Evolutionary conservation across 495 filamentous ascomycete species (phyloP).

Genomic region (Trichoderma reesei): DNA sequence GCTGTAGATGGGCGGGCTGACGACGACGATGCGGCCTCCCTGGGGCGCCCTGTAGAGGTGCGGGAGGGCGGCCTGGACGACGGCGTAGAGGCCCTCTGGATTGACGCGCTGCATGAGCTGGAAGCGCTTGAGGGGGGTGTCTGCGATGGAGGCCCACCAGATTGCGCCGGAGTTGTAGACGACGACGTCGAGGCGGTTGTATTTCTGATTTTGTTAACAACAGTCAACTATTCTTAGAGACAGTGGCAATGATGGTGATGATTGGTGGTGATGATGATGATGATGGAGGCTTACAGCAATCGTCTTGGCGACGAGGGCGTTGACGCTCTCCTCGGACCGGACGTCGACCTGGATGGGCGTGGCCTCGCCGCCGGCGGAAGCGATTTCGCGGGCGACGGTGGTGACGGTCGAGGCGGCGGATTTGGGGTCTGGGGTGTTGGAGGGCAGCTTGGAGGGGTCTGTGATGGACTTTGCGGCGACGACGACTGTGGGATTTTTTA

Average conservation of each 20-base stretch:
- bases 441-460: constrained; percentile 40
- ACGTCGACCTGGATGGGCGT: constrained; percentile 63
- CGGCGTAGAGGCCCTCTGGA: constrained; percentile 61
- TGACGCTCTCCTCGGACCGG: constrained; percentile 51
- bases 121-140: constrained; percentile 70
- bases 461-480: constrained; percentile 73
- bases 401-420: constrained; percentile 68
- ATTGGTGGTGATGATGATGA: background rate
- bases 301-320: constrained; percentile 50
- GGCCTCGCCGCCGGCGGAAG: constrained; percentile 52
- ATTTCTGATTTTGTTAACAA: constrained; percentile 24
- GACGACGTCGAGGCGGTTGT: constrained; percentile 58
- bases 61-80: constrained; percentile 57
- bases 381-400: constrained; percentile 75
- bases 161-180: constrained; percentile 83
- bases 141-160: constrained; percentile 69
- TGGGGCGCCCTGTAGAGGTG: constrained; percentile 30
- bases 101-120: constrained; percentile 78
- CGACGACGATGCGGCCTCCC: constrained; percentile 59
- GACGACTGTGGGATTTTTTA: constrained; percentile 45
- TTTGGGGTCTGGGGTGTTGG: constrained; percentile 79
- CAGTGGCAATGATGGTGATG: background rate
- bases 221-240: background rate
- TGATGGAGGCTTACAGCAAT: constrained; percentile 31
- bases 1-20: constrained; percentile 76